Evolutionary conservation across 2,329 filamentous ascomycete genomes (phyloP).

Genomic region (Ophioceras dolichostomum): DNA sequence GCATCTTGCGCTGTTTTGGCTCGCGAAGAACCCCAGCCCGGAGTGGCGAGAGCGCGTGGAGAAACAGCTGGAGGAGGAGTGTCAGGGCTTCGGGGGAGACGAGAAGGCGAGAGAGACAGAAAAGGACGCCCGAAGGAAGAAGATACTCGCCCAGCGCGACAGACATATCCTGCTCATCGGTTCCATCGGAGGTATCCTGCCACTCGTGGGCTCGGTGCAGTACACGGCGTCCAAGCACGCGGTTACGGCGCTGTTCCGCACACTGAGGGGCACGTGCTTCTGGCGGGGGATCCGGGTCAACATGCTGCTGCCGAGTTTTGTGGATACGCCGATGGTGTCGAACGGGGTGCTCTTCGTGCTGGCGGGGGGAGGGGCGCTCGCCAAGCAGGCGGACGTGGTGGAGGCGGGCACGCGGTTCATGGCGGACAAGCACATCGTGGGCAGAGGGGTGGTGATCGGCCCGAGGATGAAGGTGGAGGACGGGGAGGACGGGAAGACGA

Average conservation of each 20-base stretch:
- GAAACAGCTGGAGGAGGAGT: conserved; percentile 13
- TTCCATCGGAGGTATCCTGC: conserved; percentile 40
- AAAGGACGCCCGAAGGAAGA: neutral
- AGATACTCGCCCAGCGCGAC: conserved; percentile 24
- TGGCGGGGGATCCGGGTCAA: conserved; percentile 46
- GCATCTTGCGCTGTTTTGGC: conserved; percentile 49
- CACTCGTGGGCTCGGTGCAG: conserved; percentile 28
- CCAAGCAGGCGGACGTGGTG: conserved; percentile 43
- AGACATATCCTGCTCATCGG: conserved; percentile 50
- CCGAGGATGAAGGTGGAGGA: conserved; percentile 36
- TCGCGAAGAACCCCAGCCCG: conserved; percentile 29
- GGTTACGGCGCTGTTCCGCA: conserved; percentile 50
- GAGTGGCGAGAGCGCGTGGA: too few relatives aligned
- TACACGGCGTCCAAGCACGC: conserved; percentile 54
- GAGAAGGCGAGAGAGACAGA: too few relatives aligned
- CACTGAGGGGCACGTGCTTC: conserved; percentile 35
- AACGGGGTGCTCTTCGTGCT: conserved; percentile 35
- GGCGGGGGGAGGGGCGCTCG: conserved; percentile 44
- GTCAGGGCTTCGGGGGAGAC: conserved; percentile 8
- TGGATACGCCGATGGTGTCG: conserved; percentile 43
- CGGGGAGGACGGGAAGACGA: conserved; percentile 19
- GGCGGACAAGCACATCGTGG: conserved; percentile 42
- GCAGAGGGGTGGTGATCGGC: conserved; percentile 43
- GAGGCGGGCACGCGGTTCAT: conserved; percentile 50
- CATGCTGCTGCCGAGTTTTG: conserved; percentile 54